Conservation (phyloP, 371 early-diverging fungal species). For the Dichotomocladium elegans region DNA sequence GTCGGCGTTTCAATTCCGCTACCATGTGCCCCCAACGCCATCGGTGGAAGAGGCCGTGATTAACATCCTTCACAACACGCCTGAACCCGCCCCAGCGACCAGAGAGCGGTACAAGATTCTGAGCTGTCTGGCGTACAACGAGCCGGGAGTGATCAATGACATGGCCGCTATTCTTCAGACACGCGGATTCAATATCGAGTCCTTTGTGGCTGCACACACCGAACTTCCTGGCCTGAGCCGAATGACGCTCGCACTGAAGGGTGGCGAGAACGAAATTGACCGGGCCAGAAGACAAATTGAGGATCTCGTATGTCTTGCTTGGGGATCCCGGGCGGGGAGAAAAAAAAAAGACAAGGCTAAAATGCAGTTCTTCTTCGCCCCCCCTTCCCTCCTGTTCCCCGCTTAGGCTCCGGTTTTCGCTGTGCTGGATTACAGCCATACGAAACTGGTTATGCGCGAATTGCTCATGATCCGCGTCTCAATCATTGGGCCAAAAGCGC, state of each 20-base stretch:
- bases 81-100: slow-evolving; percentile 47
- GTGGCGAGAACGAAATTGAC: slow-evolving; percentile 76
- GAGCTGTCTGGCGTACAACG: slow-evolving; percentile 92
- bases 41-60: slow-evolving; percentile 80
- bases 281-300: slow-evolving; percentile 92
- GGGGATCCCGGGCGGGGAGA: neutral
- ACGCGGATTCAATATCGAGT: slow-evolving; percentile 95
- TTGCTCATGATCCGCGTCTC: neutral
- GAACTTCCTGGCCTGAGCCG: slow-evolving; percentile 89
- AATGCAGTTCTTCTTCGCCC: no score
- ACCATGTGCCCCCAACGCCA: slow-evolving; percentile 24
- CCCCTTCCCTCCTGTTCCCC: no score
- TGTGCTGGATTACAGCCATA: slow-evolving; percentile 77
- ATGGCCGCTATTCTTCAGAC: slow-evolving; percentile 90
- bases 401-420: slow-evolving; percentile 96
- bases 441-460: neutral
- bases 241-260: slow-evolving; percentile 93
- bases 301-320: slow-evolving; percentile 21
- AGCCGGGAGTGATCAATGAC: slow-evolving; percentile 92
- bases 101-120: slow-evolving; percentile 73
- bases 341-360: neutral
- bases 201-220: slow-evolving; percentile 90
- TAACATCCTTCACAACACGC: slow-evolving; percentile 88
- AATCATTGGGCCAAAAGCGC: neutral
- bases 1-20: neutral